These are phyloP conservation scores for Penicillium daleae DNA, from an alignment of 495 filamentous ascomycete genomes.

Conservation along the genomic window DNA sequence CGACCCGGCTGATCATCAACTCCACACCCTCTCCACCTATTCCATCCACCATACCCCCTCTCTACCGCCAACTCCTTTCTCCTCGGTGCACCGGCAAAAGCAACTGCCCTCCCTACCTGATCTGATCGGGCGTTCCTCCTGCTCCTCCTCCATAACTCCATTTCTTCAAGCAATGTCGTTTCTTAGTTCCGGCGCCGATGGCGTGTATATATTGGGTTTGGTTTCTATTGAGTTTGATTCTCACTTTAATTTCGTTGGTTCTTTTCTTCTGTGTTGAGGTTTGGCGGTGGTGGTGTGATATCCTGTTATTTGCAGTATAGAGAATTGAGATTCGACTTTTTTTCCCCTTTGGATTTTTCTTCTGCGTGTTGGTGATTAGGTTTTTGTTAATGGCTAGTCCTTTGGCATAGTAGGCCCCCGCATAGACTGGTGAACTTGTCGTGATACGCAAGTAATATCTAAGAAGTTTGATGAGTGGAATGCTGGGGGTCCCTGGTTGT, in stretches of 20 bases:
- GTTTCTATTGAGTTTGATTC: neutral
- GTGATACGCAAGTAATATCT: too few species aligned
- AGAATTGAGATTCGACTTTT: conserved; percentile 1
- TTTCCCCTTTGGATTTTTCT: neutral
- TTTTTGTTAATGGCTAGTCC: too few species aligned
- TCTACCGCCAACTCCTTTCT: neutral
- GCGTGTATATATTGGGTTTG: neutral
- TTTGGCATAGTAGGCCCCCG: too few species aligned
- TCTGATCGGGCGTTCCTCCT: neutral
- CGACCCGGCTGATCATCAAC: neutral
- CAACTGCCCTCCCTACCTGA: neutral
- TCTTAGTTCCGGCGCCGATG: neutral
- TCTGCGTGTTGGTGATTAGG: too few species aligned
- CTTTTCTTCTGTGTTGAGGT: neutral
- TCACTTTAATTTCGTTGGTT: neutral
- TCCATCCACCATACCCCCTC: neutral
- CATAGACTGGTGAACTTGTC: too few species aligned
- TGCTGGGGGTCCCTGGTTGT: too few species aligned
- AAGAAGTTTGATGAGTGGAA: too few species aligned
- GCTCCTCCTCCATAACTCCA: neutral
- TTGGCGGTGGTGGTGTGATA: neutral
- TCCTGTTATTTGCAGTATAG: conserved; percentile 4
- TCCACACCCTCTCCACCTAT: neutral
- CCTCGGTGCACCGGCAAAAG: neutral
- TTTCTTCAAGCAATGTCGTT: neutral